Percentiles rank a stretch among this genome's conserved stretches.
Conservation (phyloP, 176 grass and related monocot genomes). For the Oryza glumipatula region DNA sequence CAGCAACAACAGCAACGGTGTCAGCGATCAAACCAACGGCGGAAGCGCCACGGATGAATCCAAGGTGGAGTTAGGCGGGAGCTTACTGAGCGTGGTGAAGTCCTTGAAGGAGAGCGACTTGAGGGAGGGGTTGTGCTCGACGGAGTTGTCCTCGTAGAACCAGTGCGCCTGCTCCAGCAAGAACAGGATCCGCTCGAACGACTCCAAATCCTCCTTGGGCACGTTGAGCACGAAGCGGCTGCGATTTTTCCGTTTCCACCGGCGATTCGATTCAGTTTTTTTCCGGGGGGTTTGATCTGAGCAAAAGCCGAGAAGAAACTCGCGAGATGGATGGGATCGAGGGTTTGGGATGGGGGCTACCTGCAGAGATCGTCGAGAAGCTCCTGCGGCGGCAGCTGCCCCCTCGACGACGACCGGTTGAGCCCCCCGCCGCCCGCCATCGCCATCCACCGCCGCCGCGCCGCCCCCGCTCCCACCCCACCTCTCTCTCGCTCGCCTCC, state of each 20-base stretch:
- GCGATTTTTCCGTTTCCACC: neutral
- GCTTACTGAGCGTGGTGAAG: conserved; percentile 84
- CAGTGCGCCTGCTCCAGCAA: conserved; percentile 96
- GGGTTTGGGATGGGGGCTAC: conserved; percentile 37
- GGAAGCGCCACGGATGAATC: neutral
- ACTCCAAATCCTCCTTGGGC: conserved; percentile 93
- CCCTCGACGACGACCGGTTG: conserved; percentile 51
- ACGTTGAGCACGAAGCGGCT: conserved; percentile 97
- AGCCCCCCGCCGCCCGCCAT: conserved; percentile 59
- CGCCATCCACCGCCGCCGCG: conserved; percentile 43
- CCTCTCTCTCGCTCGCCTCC: neutral
- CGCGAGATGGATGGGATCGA: conserved; percentile 12
- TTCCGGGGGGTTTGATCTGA: conserved; percentile 5
- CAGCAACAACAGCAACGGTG: too few species aligned
- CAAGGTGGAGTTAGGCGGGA: neutral
- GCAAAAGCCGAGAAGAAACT: conserved; percentile 16
- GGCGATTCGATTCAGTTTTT: conserved; percentile 4
- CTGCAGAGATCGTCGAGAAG: conserved; percentile 99
- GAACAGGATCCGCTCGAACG: conserved; percentile 97
- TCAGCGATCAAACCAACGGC: conserved; percentile 2
- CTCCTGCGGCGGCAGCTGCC: conserved; percentile 74
- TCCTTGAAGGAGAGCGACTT: conserved; percentile 98
- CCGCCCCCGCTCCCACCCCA: neutral
- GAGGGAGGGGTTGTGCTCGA: conserved; percentile 83
- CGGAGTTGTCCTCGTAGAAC: conserved; percentile 99